These are phyloP conservation scores for Pythium monospermum DNA, from an alignment of 352 stramenopile species.

Conservation along the genomic window DNA sequence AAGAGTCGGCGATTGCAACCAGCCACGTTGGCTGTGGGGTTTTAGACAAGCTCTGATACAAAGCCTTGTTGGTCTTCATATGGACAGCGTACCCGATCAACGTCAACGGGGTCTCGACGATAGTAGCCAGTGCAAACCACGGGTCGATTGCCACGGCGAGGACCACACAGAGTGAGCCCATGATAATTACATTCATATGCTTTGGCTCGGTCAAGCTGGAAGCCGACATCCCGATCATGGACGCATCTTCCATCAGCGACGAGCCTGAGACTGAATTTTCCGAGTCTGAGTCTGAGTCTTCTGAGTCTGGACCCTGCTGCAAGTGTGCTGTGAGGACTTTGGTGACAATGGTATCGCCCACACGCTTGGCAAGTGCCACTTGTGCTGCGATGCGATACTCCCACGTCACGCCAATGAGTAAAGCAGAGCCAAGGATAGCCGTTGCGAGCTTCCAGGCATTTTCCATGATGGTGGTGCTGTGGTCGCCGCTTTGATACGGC, in stretches of 20 bases:
- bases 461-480: neutral
- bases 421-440: neutral
- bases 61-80: neutral
- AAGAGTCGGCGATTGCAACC: neutral
- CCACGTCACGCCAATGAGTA: neutral
- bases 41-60: slow-evolving; percentile 1
- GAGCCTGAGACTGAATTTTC: neutral
- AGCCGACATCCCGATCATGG: neutral
- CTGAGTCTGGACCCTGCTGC: too few species aligned
- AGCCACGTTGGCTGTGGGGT: too few species aligned
- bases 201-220: neutral
- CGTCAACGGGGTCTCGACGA: neutral
- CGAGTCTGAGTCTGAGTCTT: too few species aligned
- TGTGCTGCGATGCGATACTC: neutral
- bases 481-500: too few species aligned
- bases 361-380: neutral
- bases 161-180: too few species aligned
- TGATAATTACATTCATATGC: too few species aligned
- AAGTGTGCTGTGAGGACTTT: neutral
- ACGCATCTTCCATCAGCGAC: neutral
- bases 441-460: neutral
- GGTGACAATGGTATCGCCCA: neutral
- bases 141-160: too few species aligned
- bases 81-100: neutral
- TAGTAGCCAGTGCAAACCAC: neutral